These are phyloP conservation scores for Rossbeevera mucosa DNA, from an alignment of 768 basidiomycete genomes.

Conservation along the genomic window DNA sequence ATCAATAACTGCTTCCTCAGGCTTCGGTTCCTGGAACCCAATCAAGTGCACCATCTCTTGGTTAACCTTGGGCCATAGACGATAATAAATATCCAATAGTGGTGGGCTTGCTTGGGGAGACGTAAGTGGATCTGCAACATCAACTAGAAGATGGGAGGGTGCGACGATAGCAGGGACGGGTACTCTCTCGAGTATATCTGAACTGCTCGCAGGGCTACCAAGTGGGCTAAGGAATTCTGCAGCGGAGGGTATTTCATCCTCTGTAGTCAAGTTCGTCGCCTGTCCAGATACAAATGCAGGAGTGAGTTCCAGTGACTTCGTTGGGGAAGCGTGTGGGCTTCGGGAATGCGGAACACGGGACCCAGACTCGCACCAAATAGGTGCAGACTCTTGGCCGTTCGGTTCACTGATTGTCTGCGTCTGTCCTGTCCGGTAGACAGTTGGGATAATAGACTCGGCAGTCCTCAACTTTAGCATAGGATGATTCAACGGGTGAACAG, in stretches of 20 bases:
- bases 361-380: not conserved
- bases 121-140: conserved; percentile 2
- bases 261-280: not conserved
- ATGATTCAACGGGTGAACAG: conserved; percentile 67
- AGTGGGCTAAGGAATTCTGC: conserved; percentile 26
- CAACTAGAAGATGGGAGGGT: conserved; percentile 9
- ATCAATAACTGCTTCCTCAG: not conserved
- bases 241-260: not conserved
- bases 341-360: not conserved
- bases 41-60: conserved; percentile 36
- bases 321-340: not conserved
- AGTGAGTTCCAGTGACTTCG: not conserved
- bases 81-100: conserved; percentile 18
- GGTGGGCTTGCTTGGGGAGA: conserved; percentile 9
- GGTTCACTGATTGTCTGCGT: conserved; percentile 2
- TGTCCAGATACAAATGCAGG: not conserved
- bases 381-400: not conserved
- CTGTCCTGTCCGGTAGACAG: conserved; percentile 32
- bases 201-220: conserved; percentile 14
- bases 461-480: conserved; percentile 71
- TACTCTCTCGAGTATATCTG: not conserved
- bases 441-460: conserved; percentile 44
- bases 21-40: conserved; percentile 6
- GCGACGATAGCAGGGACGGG: not conserved
- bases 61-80: conserved; percentile 34